phyloP scores from a whole-genome alignment of 805 yeast species.

The Kregervanrija fluxuum region DNA sequence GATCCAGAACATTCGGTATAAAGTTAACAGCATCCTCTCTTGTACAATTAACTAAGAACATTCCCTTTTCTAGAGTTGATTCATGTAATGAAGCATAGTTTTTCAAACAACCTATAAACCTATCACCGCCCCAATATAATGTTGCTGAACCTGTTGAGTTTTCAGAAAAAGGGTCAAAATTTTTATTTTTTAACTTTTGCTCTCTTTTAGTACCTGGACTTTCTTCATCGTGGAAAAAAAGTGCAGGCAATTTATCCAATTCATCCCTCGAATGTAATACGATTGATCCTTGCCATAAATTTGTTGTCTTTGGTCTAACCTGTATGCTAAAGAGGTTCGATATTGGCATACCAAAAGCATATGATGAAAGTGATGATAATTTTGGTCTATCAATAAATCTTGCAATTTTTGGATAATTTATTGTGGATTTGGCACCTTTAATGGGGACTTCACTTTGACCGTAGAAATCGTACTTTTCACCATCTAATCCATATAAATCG shows the following conservation, averaged over 20 bases:
- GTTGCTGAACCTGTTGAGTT: conserved; percentile 36
- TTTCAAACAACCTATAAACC: conserved; percentile 52
- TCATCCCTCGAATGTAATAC: conserved; percentile 61
- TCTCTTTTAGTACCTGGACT: conserved; percentile 64
- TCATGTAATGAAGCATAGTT: conserved; percentile 54
- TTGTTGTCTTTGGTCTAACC: conserved; percentile 73
- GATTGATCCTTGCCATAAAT: conserved; percentile 90
- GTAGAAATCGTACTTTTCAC: conserved; percentile 21
- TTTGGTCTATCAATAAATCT: conserved; percentile 46
- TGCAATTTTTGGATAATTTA: conserved; percentile 19
- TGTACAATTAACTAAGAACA: conserved; percentile 74
- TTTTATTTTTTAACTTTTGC: conserved; percentile 50
- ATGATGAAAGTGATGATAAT: conserved; percentile 45
- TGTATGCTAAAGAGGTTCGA: conserved; percentile 69
- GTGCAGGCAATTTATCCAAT: conserved; percentile 60
- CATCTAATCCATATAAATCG: conserved; percentile 32
- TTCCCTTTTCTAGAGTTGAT: conserved; percentile 64
- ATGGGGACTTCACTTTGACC: conserved; percentile 8
- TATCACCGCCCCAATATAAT: conserved; percentile 88
- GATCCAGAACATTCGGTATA: conserved; percentile 35
- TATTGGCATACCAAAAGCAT: conserved; percentile 60
- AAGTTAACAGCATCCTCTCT: conserved; percentile 57
- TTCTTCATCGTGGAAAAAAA: conserved; percentile 91
- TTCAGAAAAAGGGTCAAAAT: conserved; percentile 68
- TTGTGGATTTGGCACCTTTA: conserved; percentile 13